phyloP scores from a whole-genome alignment of 164 flowering plant species.

The Vitis cinerea region DNA sequence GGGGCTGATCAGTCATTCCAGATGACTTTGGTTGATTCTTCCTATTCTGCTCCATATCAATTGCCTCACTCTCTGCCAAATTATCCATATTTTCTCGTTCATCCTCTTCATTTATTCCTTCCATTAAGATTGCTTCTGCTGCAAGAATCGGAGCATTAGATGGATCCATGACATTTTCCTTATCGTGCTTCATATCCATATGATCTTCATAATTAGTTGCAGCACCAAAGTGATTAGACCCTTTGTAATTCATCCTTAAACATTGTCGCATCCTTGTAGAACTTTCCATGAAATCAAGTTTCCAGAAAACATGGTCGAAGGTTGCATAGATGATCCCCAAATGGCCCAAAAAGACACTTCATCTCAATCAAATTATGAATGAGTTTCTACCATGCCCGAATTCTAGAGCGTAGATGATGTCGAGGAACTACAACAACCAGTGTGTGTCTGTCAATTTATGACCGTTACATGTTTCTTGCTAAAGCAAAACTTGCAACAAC shows the following conservation, averaged over 20 bases:
- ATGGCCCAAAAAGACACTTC: slow-evolving; percentile 78
- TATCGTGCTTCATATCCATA: slow-evolving; percentile 29
- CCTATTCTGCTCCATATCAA: too few species aligned
- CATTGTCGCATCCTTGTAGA: slow-evolving; percentile 90
- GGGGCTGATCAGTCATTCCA: slow-evolving; percentile 34
- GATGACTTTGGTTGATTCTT: slow-evolving; percentile 22
- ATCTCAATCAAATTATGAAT: slow-evolving; percentile 76
- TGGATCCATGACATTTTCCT: slow-evolving; percentile 39
- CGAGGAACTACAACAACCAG: slow-evolving; percentile 66
- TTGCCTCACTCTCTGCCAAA: too few species aligned
- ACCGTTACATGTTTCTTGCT: slow-evolving; percentile 93
- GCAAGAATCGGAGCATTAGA: slow-evolving; percentile 67
- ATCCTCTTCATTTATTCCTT: slow-evolving; percentile 64
- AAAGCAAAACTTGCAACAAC: slow-evolving; percentile 97
- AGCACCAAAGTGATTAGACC: slow-evolving; percentile 87
- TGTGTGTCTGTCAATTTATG: slow-evolving; percentile 84
- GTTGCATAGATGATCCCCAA: slow-evolving; percentile 45
- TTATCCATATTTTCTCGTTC: slow-evolving; percentile 16
- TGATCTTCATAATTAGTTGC: slow-evolving; percentile 85
- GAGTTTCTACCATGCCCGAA: slow-evolving; percentile 91
- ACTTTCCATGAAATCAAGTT: slow-evolving; percentile 88
- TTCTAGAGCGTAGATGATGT: slow-evolving; percentile 57
- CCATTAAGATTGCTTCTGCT: slow-evolving; percentile 82
- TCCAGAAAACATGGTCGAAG: slow-evolving; percentile 79
- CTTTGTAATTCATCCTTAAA: slow-evolving; percentile 73